phyloP scores from a whole-genome alignment of 495 filamentous ascomycete species.

The Annulohypoxylon stygium region DNA sequence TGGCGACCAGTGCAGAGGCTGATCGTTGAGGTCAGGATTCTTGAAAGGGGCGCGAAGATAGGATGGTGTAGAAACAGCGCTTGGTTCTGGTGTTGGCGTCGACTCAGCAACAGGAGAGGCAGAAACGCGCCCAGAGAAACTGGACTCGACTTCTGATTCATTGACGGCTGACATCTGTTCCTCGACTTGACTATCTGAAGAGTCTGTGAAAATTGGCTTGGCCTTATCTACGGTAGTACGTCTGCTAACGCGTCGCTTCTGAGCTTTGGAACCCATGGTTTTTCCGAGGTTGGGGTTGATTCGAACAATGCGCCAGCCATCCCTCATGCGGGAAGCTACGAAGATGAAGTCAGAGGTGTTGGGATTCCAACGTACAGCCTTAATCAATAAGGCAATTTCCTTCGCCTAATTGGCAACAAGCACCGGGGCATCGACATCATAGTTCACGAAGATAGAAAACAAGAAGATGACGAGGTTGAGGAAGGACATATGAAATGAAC shows the following conservation, averaged over 20 bases:
- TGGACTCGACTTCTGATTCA: background rate
- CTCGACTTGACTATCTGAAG: background rate
- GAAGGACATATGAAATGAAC: conserved; percentile 5
- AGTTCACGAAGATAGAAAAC: background rate
- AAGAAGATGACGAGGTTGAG: background rate
- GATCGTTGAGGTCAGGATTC: conserved; percentile 33
- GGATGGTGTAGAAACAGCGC: background rate
- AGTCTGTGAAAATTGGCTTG: background rate
- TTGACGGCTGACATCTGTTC: background rate
- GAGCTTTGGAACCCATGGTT: background rate
- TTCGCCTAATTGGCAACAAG: background rate
- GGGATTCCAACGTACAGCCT: no score
- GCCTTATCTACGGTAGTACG: background rate
- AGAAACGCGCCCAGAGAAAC: conserved; percentile 11
- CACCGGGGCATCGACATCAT: background rate
- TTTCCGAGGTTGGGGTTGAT: conserved; percentile 6
- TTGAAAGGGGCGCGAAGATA: conserved; percentile 27
- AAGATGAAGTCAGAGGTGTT: background rate
- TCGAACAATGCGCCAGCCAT: conserved; percentile 35
- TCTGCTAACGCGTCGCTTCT: conserved; percentile 4
- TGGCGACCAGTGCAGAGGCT: conserved; percentile 41
- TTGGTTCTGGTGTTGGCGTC: conserved; percentile 20
- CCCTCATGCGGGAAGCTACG: conserved; percentile 40
- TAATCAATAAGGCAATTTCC: background rate
- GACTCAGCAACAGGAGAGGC: conserved; percentile 10